These are phyloP conservation scores for Fusarium vanettenii DNA, from an alignment of 2,329 filamentous ascomycete species.

Conservation along the genomic window DNA sequence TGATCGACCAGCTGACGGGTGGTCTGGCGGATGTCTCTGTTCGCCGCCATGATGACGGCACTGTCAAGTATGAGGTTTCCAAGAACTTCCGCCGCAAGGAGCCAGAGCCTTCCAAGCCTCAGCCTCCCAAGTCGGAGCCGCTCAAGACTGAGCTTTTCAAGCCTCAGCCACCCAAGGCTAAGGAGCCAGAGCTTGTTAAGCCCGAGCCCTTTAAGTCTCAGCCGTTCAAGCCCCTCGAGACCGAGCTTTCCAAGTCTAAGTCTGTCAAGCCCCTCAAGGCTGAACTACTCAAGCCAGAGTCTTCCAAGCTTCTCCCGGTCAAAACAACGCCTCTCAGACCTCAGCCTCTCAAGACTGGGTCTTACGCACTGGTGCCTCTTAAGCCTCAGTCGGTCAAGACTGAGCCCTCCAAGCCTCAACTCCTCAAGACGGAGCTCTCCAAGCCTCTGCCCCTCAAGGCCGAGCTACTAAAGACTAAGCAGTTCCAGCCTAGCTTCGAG, in stretches of 20 bases:
- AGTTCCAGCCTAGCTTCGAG: neutral
- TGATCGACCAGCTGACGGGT: conserved; percentile 48
- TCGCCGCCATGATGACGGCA: conserved; percentile 41
- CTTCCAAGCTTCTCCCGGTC: neutral
- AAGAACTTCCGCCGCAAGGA: conserved; percentile 15
- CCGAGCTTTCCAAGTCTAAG: neutral
- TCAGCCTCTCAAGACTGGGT: no score
- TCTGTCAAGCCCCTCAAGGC: neutral
- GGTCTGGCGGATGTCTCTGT: conserved; percentile 45
- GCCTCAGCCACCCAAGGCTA: neutral
- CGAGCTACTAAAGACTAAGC: neutral
- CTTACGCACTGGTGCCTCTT: no score
- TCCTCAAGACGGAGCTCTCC: neutral
- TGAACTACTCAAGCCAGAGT: neutral
- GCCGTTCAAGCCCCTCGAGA: neutral
- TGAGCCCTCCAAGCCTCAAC: neutral
- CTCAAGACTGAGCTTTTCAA: conserved; percentile 3
- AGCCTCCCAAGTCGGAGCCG: conserved; percentile 5
- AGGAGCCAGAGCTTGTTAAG: neutral
- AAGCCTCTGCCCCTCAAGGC: neutral
- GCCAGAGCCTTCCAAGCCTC: neutral
- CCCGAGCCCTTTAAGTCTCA: neutral
- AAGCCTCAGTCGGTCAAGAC: neutral
- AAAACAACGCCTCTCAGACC: neutral
- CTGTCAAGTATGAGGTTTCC: conserved; percentile 41